These are phyloP conservation scores for Brassica napus DNA, from an alignment of 345 rosid species.

Conservation along the genomic window DNA sequence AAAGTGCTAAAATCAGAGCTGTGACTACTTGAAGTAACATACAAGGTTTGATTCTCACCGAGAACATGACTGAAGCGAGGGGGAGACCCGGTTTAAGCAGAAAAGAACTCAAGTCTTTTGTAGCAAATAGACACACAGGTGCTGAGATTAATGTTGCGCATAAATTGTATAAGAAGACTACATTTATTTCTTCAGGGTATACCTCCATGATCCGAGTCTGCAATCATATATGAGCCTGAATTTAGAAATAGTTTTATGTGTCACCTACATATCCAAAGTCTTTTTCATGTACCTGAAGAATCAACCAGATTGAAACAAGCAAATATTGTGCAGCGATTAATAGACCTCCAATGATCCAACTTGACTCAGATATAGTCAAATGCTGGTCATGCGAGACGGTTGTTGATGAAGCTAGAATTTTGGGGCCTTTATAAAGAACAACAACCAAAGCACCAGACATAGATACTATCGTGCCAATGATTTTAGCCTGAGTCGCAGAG, in stretches of 20 bases:
- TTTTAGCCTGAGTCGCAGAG: constrained; percentile 8
- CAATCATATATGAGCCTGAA: neutral
- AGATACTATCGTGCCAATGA: constrained; percentile 8
- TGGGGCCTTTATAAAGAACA: neutral
- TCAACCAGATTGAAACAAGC: neutral
- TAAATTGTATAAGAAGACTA: constrained; percentile 8
- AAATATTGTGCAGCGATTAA: neutral
- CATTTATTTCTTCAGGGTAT: constrained; percentile 5
- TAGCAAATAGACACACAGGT: neutral
- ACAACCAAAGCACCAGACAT: constrained; percentile 10
- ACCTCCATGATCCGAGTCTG: constrained; percentile 10
- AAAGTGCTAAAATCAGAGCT: neutral
- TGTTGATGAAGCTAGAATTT: neutral
- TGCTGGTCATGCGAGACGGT: neutral
- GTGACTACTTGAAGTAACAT: too few relatives aligned
- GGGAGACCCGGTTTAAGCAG: neutral
- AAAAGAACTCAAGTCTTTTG: neutral
- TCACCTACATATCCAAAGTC: neutral
- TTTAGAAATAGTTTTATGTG: neutral
- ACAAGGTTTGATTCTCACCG: neutral
- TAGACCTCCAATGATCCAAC: constrained; percentile 3
- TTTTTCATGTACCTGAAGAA: neutral
- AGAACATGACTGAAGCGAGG: neutral
- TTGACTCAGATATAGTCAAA: neutral
- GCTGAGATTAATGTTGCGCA: constrained; percentile 8